Evolutionary conservation across 352 stramenopile species (phyloP).

Genomic region (Phytophthora macrochlamydospora): DNA sequence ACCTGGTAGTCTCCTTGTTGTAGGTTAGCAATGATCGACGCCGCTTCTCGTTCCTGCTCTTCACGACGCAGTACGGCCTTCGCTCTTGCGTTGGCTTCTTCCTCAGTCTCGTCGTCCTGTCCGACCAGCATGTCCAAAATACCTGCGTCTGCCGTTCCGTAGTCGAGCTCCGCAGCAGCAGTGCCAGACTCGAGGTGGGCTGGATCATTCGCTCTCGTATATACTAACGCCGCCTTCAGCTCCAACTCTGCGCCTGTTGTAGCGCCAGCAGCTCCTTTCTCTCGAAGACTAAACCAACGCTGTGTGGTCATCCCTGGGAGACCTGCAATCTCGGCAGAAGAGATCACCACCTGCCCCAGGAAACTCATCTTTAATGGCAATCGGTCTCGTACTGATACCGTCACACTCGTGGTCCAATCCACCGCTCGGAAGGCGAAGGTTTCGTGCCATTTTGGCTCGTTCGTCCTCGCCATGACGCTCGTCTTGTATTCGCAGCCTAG

Average conservation of each 20-base stretch:
- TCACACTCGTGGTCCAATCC: slow-evolving; percentile 70
- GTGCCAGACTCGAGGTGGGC: slow-evolving; percentile 20
- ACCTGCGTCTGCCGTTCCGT: slow-evolving; percentile 7
- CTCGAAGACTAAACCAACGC: slow-evolving; percentile 59
- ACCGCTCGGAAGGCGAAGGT: slow-evolving; percentile 73
- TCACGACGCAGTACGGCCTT: slow-evolving; percentile 44
- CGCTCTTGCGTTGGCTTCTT: slow-evolving; percentile 45
- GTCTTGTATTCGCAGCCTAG: slow-evolving; percentile 74
- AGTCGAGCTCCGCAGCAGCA: slow-evolving; percentile 20
- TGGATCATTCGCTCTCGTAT: slow-evolving; percentile 69
- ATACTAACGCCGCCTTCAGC: slow-evolving; percentile 72
- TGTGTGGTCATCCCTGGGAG: slow-evolving; percentile 64
- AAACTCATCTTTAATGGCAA: slow-evolving; percentile 79
- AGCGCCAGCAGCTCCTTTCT: slow-evolving; percentile 42
- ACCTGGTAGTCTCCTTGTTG: slow-evolving; percentile 85
- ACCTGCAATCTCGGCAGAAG: slow-evolving; percentile 55
- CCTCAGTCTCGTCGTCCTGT: slow-evolving; percentile 83
- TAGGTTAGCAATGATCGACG: slow-evolving; percentile 50
- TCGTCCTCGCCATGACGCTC: slow-evolving; percentile 62
- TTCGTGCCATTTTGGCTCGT: slow-evolving; percentile 79
- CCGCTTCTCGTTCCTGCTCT: slow-evolving; percentile 55
- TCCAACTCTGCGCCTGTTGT: slow-evolving; percentile 61
- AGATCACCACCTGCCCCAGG: slow-evolving; percentile 64
- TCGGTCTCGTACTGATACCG: slow-evolving; percentile 70
- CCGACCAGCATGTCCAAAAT: slow-evolving; percentile 44